Base-by-base conservation (phyloP, 2,329 filamentous ascomycete genomes). In the Cercospora nicotianae region DNA sequence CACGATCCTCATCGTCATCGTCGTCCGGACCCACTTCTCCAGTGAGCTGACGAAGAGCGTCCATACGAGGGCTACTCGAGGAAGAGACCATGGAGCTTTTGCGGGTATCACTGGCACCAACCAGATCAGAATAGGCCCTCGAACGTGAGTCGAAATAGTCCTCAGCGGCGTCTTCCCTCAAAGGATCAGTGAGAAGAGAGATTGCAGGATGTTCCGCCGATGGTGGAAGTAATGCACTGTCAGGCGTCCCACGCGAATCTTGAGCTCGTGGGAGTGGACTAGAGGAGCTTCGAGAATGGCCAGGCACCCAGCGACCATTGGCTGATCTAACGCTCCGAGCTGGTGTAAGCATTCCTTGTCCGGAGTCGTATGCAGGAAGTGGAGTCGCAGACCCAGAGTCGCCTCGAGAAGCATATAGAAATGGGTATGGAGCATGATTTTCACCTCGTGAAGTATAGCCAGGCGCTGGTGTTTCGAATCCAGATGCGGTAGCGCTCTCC, bases 391-490 rank as follows among this genome's bases (percentile, higher is more conserved):
- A 33, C 2, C 71, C 71, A 9, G 69, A 70, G 33, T 63, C 45
- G 20, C 66, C 61, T 3, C 63, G 59, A 7, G 23, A 48, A 10
- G 48, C 16, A 8, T 59, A 30, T 10, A 26, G n/a, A 36, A 58
- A 64, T 18, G 51, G 51, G 13, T 48, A 59, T 9, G 67, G 61
- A 3, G 26, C 59, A 2, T 33, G 53, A n/a, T 63, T 31, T 8
- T 64, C 67, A 3, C 67, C 63, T 3, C 66, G 59, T 3, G 68
- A 69, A 9, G 68, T 69, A 30, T 72, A 73, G 3, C 68, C 71
- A 12, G 71, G 71, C 5, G 69, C 71, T 30, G 71, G 71, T 13
- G 71, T 70, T 45, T 69, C 64, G 10, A 31, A 60, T 5, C 70
- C 70, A 20, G 63, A 67, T 45, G 60, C 58, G 6, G 33, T 48